Base-by-base conservation (phyloP, 2,329 filamentous ascomycete species). In the Canariomyces notabilis region DNA sequence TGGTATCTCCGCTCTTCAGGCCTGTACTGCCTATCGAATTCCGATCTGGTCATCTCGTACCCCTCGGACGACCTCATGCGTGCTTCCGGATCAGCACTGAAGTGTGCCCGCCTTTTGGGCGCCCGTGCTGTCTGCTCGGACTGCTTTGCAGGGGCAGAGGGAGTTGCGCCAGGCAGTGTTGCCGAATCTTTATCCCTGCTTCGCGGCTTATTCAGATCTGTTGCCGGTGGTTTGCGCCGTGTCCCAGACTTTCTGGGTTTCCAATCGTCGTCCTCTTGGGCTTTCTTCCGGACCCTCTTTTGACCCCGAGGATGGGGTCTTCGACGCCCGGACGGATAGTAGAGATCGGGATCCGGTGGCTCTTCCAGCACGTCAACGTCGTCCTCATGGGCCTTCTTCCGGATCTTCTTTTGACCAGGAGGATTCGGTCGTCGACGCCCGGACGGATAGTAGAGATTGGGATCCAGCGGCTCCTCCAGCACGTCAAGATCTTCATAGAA, bases 11-110 rank as follows among this genome's bases (percentile, higher is more conserved):
- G 38, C 42, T 48, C 41, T 2, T 7, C 7, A 2, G 6, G 9
- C 6, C 11, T n/a, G 34, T 35, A 43, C 2, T 5, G 6, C 18
- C 11, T 9, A 1, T 38, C 19, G 8, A 48, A 40, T 4, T 48
- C 34, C 14, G 11, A 29, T 15, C 42, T 42, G 1, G 45, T 48
- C 37, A 48, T 42, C n/a, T 38, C 18, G 15, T 44, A 37, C n/a
- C 49, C 49, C n/a, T 22, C 32, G 18, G 14, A 31, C 9, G 48
- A 47, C n/a, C 21, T 22, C 40, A 50, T 40, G 18, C 9, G 15
- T n/a, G 8, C 18, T 15, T 35, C 7, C 15, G 33, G 19, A 14
- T 32, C 23, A 29, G 14, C 26, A 9, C 9, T 11, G 26, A 12
- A 29, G 14, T 12, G 26, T n/a, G n/a, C n/a, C n/a, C n/a, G 29